Percentiles rank a stretch among this genome's conserved stretches.
These are phyloP conservation scores for Eucalyptus pauciflora DNA, from an alignment of 345 rosid genomes.

Conservation along the genomic window DNA sequence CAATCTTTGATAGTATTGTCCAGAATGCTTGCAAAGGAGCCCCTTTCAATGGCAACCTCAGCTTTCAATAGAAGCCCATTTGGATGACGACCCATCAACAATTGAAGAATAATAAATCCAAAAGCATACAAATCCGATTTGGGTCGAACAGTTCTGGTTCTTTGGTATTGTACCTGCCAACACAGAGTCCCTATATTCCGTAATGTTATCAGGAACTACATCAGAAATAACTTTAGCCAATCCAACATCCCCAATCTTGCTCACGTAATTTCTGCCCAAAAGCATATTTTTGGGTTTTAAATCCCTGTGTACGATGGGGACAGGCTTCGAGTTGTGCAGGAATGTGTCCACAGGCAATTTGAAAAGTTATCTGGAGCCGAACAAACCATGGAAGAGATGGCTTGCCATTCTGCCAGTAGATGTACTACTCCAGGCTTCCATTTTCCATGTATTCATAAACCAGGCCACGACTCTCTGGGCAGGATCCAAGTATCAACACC, in stretches of 20 bases:
- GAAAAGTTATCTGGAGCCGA: conserved; percentile 47
- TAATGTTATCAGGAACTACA: conserved; percentile 55
- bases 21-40: conserved; percentile 41
- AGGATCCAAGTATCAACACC: too few relatives aligned
- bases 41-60: conserved; percentile 49
- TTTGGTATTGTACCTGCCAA: conserved; percentile 74
- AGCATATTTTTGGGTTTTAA: conserved; percentile 75
- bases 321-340: conserved; percentile 89
- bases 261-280: conserved; percentile 56
- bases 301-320: conserved; percentile 78
- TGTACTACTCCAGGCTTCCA: too few relatives aligned
- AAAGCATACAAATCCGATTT: conserved; percentile 85
- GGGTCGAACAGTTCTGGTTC: conserved; percentile 80
- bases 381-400: too few relatives aligned
- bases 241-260: conserved; percentile 89
- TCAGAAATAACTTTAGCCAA: conserved; percentile 74
- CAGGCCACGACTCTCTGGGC: too few relatives aligned
- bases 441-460: too few relatives aligned
- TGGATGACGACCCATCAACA: conserved; percentile 50
- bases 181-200: conserved; percentile 51
- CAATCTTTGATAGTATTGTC: conserved; percentile 53
- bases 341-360: conserved; percentile 83
- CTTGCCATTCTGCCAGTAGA: too few relatives aligned
- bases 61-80: conserved; percentile 43
- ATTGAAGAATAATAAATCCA: conserved; percentile 62